Percentiles rank a stretch among this genome's conserved stretches.
Conservation (phyloP, 257 asterid species). For the Eustoma russellianum region DNA sequence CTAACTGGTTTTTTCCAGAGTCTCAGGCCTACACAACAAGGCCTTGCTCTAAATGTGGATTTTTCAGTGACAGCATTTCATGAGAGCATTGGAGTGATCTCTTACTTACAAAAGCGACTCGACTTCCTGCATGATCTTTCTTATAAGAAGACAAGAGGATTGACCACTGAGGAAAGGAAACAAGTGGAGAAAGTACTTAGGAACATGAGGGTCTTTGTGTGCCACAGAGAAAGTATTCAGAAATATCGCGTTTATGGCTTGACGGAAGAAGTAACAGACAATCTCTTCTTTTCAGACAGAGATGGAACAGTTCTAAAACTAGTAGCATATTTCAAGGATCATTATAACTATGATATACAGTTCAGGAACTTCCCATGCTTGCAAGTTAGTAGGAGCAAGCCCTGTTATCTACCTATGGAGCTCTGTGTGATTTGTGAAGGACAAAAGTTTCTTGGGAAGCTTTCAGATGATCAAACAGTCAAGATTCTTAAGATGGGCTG, state of each 20-base stretch:
- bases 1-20: constrained; percentile 91
- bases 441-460: too few relatives aligned
- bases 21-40: constrained; percentile 86
- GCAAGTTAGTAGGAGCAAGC: too few relatives aligned
- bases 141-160: constrained; percentile 26
- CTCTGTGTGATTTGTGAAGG: too few relatives aligned
- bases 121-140: constrained; percentile 48
- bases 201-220: constrained; percentile 79
- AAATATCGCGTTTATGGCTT: constrained; percentile 65
- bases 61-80: constrained; percentile 91
- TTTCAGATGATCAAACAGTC: too few relatives aligned
- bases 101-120: constrained; percentile 62
- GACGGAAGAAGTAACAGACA: constrained; percentile 56
- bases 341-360: too few relatives aligned
- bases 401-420: too few relatives aligned
- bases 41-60: constrained; percentile 84
- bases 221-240: constrained; percentile 79
- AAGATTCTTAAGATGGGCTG: too few relatives aligned
- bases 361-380: too few relatives aligned
- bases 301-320: constrained; percentile 54
- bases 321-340: too few relatives aligned
- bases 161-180: constrained; percentile 47
- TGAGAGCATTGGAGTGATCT: constrained; percentile 81
- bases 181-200: constrained; percentile 69
- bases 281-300: constrained; percentile 65